Conservation (phyloP, 495 filamentous ascomycete genomes). For the Trichodelitschia bisporula region DNA sequence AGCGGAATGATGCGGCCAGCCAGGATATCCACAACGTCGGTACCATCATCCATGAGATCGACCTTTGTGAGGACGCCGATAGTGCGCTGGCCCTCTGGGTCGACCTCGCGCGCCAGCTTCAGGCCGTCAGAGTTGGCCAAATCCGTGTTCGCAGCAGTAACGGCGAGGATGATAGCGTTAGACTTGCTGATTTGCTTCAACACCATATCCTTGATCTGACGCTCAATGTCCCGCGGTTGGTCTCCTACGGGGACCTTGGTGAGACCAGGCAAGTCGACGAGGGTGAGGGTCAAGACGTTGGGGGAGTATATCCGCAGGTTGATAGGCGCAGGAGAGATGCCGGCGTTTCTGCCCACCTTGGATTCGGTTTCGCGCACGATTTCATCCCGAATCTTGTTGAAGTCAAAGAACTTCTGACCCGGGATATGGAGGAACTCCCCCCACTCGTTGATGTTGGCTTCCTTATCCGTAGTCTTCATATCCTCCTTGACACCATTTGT, state of each 20-base stretch:
- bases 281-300: conserved; percentile 88
- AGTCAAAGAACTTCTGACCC: conserved; percentile 95
- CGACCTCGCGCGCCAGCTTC: conserved; percentile 90
- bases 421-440: conserved; percentile 98
- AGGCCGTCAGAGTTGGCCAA: conserved; percentile 95
- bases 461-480: conserved; percentile 48
- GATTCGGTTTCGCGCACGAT: conserved; percentile 90
- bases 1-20: conserved; percentile 94
- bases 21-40: conserved; percentile 97
- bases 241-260: conserved; percentile 97
- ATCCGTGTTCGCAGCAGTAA: conserved; percentile 92
- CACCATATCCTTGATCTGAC: conserved; percentile 95
- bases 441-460: conserved; percentile 86
- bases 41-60: conserved; percentile 98
- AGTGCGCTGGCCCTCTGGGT: conserved; percentile 91
- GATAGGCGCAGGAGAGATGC: conserved; percentile 88
- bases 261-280: conserved; percentile 91
- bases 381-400: conserved; percentile 98
- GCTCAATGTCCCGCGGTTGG: conserved; percentile 95
- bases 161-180: conserved; percentile 93
- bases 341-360: conserved; percentile 90
- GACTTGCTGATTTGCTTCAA: conserved; percentile 95
- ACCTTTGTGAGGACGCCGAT: conserved; percentile 99
- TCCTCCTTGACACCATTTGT: conserved; percentile 57
- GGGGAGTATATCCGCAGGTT: conserved; percentile 95